These are phyloP conservation scores for Immersiella caudata DNA, from an alignment of 495 filamentous ascomycete genomes.

Conservation along the genomic window DNA sequence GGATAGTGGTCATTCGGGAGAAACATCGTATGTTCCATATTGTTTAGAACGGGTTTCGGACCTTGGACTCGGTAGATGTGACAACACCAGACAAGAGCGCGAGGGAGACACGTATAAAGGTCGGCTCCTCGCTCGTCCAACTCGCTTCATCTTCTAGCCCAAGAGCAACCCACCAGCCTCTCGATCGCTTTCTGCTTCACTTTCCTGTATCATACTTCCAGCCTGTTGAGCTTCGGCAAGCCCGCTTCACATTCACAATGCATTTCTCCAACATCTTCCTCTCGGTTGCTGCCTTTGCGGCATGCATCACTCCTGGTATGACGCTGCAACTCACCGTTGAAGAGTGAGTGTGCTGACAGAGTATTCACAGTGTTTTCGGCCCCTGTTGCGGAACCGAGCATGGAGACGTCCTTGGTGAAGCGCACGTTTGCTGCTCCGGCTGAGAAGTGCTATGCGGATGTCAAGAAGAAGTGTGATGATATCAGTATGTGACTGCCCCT, in stretches of 20 bases:
- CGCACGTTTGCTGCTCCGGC: constrained; percentile 4
- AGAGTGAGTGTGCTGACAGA: not conserved
- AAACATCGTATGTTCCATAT: no score
- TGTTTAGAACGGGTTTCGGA: no score
- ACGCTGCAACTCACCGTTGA: not conserved
- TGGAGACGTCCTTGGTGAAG: constrained; percentile 1
- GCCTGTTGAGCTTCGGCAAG: not conserved
- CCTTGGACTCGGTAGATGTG: no score
- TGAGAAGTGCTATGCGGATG: constrained; percentile 5
- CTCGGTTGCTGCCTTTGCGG: constrained; percentile 7
- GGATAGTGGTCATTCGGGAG: no score
- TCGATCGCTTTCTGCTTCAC: not conserved
- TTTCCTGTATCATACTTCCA: not conserved
- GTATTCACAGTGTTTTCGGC: constrained; percentile 4
- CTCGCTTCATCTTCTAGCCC: no score
- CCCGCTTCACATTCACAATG: not conserved
- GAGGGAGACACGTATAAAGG: no score
- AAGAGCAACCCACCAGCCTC: not conserved
- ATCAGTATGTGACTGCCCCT: constrained; percentile 9
- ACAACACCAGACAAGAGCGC: no score
- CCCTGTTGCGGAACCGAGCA: constrained; percentile 4
- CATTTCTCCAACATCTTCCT: constrained; percentile 5
- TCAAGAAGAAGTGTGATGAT: constrained; percentile 14
- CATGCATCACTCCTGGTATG: constrained; percentile 13
- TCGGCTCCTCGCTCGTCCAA: no score